Evolutionary conservation across 805 yeast genomes (phyloP).

Genomic region (Starmerella etchellsii): DNA sequence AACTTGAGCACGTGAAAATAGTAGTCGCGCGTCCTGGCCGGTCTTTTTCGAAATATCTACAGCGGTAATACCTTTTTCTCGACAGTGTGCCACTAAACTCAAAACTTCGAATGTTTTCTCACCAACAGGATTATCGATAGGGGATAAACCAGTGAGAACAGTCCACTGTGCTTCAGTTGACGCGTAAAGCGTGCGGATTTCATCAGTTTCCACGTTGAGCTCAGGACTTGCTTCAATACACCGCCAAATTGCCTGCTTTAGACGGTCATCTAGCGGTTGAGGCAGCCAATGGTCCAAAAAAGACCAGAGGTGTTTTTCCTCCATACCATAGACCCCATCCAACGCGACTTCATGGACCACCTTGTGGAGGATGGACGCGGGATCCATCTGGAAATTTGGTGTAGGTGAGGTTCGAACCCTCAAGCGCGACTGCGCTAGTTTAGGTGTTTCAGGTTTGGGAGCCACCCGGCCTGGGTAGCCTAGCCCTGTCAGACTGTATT

Average conservation of each 20-base stretch:
- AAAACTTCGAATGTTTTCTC: slow-evolving; percentile 30
- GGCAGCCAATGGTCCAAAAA: not conserved
- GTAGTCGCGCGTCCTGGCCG: slow-evolving; percentile 32
- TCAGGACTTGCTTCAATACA: slow-evolving; percentile 14
- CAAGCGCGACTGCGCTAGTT: no score
- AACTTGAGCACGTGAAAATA: slow-evolving; percentile 26
- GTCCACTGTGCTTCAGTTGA: slow-evolving; percentile 28
- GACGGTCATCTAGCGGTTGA: slow-evolving; percentile 10
- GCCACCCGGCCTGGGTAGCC: no score
- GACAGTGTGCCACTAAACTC: slow-evolving; percentile 29
- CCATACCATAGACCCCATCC: slow-evolving; percentile 14
- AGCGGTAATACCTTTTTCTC: slow-evolving; percentile 29
- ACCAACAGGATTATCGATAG: slow-evolving; percentile 26
- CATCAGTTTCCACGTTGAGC: slow-evolving; percentile 4
- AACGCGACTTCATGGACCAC: slow-evolving; percentile 16
- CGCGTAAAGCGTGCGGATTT: slow-evolving; percentile 20
- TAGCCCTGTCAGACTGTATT: no score
- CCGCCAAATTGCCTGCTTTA: slow-evolving; percentile 13
- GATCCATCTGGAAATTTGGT: slow-evolving; percentile 18
- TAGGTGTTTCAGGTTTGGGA: no score
- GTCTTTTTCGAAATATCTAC: slow-evolving; percentile 28
- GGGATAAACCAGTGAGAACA: slow-evolving; percentile 26
- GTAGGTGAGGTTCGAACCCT: not conserved
- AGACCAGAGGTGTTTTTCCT: slow-evolving; percentile 10
- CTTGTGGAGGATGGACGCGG: slow-evolving; percentile 9